Conservation (phyloP, 2,329 filamentous ascomycete genomes). For the Talaromyces sp. region DNA sequence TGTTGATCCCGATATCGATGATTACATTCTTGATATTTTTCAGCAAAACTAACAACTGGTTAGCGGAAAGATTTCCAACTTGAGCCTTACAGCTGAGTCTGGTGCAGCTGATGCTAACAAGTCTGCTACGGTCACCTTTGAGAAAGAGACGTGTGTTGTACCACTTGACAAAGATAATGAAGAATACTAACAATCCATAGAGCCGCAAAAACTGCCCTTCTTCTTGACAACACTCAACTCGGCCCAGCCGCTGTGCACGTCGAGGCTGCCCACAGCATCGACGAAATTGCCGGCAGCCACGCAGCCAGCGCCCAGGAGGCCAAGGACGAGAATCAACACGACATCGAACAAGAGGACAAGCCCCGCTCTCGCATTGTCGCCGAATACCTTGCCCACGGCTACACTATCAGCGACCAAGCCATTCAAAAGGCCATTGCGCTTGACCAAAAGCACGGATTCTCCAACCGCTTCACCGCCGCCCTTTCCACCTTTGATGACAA, state of each 20-base stretch:
- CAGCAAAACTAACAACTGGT: neutral
- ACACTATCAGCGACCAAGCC: slow-evolving; percentile 72
- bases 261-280: slow-evolving; percentile 63
- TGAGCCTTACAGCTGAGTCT: slow-evolving; percentile 66
- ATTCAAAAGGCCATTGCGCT: slow-evolving; percentile 81
- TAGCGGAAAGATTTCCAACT: slow-evolving; percentile 84
- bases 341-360: slow-evolving; percentile 94
- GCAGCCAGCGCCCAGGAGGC: slow-evolving; percentile 51
- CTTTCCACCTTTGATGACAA: slow-evolving; percentile 75
- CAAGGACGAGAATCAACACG: slow-evolving; percentile 56
- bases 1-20: slow-evolving; percentile 28
- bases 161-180: neutral
- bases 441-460: slow-evolving; percentile 85
- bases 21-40: neutral
- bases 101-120: slow-evolving; percentile 60
- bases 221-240: slow-evolving; percentile 95
- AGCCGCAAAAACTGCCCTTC: slow-evolving; percentile 91
- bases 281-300: slow-evolving; percentile 60
- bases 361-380: slow-evolving; percentile 88
- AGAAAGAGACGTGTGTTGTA: slow-evolving; percentile 71
- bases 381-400: slow-evolving; percentile 95
- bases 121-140: slow-evolving; percentile 88
- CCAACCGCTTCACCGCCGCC: slow-evolving; percentile 70
- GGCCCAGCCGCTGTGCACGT: slow-evolving; percentile 74
- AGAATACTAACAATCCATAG: slow-evolving; percentile 25